A percentile compares a stretch with the other conserved stretches of the same genome.
Conservation (phyloP, 2,329 filamentous ascomycete genomes). For the Capronia americana region DNA sequence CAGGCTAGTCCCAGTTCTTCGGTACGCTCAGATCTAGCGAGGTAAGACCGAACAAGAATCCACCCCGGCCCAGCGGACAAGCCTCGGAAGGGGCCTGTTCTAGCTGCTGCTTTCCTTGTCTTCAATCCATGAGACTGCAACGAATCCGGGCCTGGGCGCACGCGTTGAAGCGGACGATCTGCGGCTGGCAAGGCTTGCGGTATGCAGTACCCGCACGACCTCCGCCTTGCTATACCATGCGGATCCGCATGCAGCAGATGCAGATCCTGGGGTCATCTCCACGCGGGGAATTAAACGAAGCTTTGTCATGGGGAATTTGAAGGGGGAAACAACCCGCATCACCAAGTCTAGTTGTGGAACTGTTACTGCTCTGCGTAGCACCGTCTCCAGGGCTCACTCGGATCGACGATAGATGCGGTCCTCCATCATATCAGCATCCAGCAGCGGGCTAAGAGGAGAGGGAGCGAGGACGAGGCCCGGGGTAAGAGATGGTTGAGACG, state of each 20-base stretch:
- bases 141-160: neutral
- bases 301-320: neutral
- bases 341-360: neutral
- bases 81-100: neutral
- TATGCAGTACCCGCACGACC: conserved; percentile 11
- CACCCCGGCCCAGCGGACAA: conserved; percentile 6
- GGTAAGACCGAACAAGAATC: neutral
- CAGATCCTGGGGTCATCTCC: conserved; percentile 19
- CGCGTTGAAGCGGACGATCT: neutral
- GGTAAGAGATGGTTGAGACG: neutral
- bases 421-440: neutral
- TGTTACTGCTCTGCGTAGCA: neutral
- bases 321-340: neutral
- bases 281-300: conserved; percentile 15
- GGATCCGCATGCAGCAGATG: conserved; percentile 17
- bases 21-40: neutral
- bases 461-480: neutral
- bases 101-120: neutral
- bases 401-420: neutral
- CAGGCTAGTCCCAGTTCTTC: neutral
- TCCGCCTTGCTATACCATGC: conserved; percentile 8
- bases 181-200: neutral
- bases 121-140: neutral
- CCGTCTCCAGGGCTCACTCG: no score
- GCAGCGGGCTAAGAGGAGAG: neutral